Base-by-base conservation (phyloP, 108 stramenopile genomes). In the Cylindrotheca fusiformis region DNA sequence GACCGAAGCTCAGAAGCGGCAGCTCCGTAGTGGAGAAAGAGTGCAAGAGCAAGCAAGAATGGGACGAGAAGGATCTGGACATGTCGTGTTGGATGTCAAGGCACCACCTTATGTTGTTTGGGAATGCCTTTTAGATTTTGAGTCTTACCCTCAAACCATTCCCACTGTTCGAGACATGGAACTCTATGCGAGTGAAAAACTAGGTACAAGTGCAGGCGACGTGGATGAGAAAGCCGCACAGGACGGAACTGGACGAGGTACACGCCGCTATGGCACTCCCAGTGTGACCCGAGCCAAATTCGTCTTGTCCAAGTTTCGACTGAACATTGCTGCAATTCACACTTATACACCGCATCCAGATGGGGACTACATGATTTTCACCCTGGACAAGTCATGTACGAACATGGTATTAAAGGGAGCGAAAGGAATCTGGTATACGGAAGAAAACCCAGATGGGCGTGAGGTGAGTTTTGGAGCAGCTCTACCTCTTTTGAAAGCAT, bases 281-380 rank as follows among this genome's bases (percentile, higher is more conserved):
- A 80, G 80, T 22, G 82, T 90, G 4, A 88, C 92, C 0, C 78
- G 92, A 24, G 92, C 92, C 12, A 65, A 78, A 22, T 93, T 93
- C 71, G 58, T 74, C 4, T 70, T 93, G 23, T 78, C 75, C 65
- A 93, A 93, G 52, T 93, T 90, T 58, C 76, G 79, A 58, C 75
- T 93, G 30, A 93, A 93, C 63, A 90, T 93, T 65, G 92, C 92
- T 12, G 92, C 92, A 1, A 76, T 93, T 36, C 92, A 93, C 71
- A 84, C 79, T 32, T 93, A 93, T 44, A 67, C 80, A 3, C 88
- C 88, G 10, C 92, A 93, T 65, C 85, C 86, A 0, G 55, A 79
- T 50, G 92, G 92, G 0, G 83, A 93, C 52, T 93, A 89, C 72
- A 93, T 93, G 92, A 77, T 79, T 6, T 93, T 93, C 57, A 88